Evolutionary conservation across 139 green algal genomes (phyloP).

Genomic region (Coelastrella sp.): DNA sequence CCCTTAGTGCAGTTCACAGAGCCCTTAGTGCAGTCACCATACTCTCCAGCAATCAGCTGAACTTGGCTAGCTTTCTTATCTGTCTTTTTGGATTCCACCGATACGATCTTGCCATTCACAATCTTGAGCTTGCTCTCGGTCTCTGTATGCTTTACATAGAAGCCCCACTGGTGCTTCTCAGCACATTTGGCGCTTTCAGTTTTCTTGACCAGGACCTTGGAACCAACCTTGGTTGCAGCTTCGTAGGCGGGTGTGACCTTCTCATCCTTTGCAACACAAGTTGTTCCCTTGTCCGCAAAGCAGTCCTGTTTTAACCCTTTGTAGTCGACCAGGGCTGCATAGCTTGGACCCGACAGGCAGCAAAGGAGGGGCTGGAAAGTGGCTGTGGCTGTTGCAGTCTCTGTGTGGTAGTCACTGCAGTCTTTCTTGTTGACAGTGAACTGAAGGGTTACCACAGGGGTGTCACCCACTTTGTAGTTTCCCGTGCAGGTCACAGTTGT

Average conservation of each 20-base stretch:
- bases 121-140: not conserved
- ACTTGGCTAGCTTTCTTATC: too few species aligned
- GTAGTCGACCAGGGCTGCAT: not conserved
- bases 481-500: not conserved
- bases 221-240: too few species aligned
- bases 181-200: not conserved
- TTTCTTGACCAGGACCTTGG: too few species aligned
- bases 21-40: not conserved
- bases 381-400: not conserved
- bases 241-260: not conserved
- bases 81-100: too few species aligned
- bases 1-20: not conserved
- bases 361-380: not conserved
- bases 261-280: not conserved
- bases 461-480: not conserved
- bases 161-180: not conserved
- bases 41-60: not conserved
- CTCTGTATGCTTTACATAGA: not conserved
- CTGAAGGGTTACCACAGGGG: not conserved
- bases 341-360: not conserved
- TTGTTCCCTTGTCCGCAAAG: not conserved
- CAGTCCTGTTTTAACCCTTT: not conserved
- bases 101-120: too few species aligned
- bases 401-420: not conserved
- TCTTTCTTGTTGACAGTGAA: not conserved